These are phyloP conservation scores for Elymus sibiricus DNA, from an alignment of 176 grass and related monocot genomes.

Conservation along the genomic window DNA sequence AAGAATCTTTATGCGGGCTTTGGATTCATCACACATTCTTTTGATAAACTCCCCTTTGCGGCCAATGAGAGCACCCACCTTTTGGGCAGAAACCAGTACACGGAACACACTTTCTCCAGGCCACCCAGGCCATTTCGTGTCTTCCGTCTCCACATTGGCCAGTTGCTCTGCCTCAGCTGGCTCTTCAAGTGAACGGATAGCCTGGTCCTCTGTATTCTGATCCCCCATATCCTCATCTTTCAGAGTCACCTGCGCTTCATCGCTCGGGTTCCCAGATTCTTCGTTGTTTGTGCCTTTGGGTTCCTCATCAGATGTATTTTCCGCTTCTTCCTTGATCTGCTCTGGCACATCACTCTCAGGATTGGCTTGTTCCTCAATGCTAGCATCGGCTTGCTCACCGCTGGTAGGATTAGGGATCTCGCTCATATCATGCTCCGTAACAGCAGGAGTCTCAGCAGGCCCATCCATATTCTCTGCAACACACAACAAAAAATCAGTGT, in stretches of 20 bases:
- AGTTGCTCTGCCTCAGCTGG: conserved; percentile 18
- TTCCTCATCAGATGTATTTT: conserved; percentile 17
- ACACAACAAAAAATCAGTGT: background rate
- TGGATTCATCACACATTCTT: conserved; percentile 93
- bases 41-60: conserved; percentile 97
- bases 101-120: conserved; percentile 91
- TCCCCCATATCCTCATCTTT: background rate
- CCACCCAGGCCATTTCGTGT: conserved; percentile 89
- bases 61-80: conserved; percentile 89
- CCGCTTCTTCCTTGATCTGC: conserved; percentile 29
- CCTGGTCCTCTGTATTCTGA: conserved; percentile 18
- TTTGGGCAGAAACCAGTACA: conserved; percentile 69
- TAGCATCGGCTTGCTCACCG: conserved; percentile 21
- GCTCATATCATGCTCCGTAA: conserved; percentile 26
- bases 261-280: conserved; percentile 19
- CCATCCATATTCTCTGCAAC: conserved; percentile 68
- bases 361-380: conserved; percentile 29
- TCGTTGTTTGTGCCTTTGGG: background rate
- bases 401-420: conserved; percentile 18
- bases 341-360: conserved; percentile 13
- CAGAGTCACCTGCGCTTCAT: background rate
- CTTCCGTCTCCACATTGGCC: conserved; percentile 27
- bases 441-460: conserved; percentile 28
- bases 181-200: conserved; percentile 21
- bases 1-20: conserved; percentile 91